phyloP scores from a whole-genome alignment of 306 rosid genomes.

The Dalbergia oliveri region DNA sequence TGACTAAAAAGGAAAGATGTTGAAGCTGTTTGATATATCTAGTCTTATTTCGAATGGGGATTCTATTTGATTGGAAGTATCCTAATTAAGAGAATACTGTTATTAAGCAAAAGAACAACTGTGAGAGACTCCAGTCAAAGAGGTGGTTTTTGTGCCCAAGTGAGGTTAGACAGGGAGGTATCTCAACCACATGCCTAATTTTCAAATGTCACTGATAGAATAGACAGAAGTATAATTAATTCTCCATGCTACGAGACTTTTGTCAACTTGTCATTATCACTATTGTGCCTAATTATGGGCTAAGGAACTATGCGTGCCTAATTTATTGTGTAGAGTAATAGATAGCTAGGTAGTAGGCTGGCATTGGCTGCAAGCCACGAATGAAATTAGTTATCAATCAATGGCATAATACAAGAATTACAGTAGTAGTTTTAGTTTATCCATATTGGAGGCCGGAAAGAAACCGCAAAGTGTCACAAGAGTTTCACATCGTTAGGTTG shows the following conservation, averaged over 20 bases:
- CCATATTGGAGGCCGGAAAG: neutral
- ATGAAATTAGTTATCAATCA: slow-evolving; percentile 28
- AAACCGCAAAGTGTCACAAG: slow-evolving; percentile 22
- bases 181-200: slow-evolving; percentile 27
- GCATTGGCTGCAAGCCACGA: neutral
- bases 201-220: neutral
- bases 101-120: neutral
- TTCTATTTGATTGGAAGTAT: slow-evolving; percentile 21
- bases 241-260: neutral
- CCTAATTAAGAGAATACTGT: neutral
- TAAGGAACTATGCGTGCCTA: neutral
- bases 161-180: neutral
- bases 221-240: slow-evolving; percentile 14
- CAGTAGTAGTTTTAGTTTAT: neutral
- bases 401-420: neutral
- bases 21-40: neutral
- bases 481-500: slow-evolving; percentile 44
- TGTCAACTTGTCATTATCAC: slow-evolving; percentile 36
- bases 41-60: neutral
- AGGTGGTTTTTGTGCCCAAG: neutral
- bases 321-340: neutral
- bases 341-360: too few species aligned
- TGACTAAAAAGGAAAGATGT: slow-evolving; percentile 17
- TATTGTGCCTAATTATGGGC: slow-evolving; percentile 33
- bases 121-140: slow-evolving; percentile 17